Conservation (phyloP, 768 basidiomycete species). For the Termitomyces sp. region DNA sequence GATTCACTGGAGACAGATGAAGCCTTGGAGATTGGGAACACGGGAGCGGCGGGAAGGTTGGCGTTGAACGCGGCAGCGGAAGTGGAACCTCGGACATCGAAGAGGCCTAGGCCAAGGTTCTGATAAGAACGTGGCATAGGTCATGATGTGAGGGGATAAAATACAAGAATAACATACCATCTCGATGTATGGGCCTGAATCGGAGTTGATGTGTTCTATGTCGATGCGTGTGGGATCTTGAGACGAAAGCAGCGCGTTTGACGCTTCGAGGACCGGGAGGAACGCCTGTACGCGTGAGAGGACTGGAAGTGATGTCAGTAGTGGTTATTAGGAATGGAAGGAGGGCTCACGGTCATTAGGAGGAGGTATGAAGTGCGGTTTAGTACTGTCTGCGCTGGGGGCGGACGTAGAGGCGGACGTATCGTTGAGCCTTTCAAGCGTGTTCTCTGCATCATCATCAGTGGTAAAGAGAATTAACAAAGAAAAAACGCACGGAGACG, state of each 20-base stretch:
- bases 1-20: slow-evolving; percentile 17
- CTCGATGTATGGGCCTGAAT: slow-evolving; percentile 52
- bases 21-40: neutral
- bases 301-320: slow-evolving; percentile 32
- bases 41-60: neutral
- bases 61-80: neutral
- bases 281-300: slow-evolving; percentile 64
- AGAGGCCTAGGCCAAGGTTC: slow-evolving; percentile 64
- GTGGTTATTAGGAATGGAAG: neutral
- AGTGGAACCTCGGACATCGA: slow-evolving; percentile 29
- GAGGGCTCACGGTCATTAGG: slow-evolving; percentile 42
- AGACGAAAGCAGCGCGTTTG: slow-evolving; percentile 49
- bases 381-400: neutral
- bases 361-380: slow-evolving; percentile 28
- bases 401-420: neutral
- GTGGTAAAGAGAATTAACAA: neutral
- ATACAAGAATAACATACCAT: slow-evolving; percentile 39
- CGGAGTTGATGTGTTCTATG: slow-evolving; percentile 54
- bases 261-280: slow-evolving; percentile 62
- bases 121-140: slow-evolving; percentile 16
- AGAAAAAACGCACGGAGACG: neutral
- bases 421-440: slow-evolving; percentile 1
- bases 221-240: slow-evolving; percentile 53
- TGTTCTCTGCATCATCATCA: neutral
- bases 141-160: neutral